Evolutionary conservation across 2,329 filamentous ascomycete genomes (phyloP).

Genomic region (Fusarium sp.): DNA sequence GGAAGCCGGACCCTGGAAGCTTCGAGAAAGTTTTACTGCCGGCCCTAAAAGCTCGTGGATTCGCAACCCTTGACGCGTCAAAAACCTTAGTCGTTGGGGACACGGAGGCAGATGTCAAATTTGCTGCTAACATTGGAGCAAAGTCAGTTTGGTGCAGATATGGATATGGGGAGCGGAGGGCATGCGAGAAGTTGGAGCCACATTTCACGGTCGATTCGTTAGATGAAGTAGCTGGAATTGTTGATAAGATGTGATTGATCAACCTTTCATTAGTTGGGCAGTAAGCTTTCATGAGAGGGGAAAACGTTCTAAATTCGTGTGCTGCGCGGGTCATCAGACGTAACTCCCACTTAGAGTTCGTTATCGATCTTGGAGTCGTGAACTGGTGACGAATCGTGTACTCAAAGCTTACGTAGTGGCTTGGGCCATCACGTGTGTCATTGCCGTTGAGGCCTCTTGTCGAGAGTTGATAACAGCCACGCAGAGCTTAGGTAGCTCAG

Average conservation of each 20-base stretch:
- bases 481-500: not conserved
- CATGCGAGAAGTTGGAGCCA: not conserved
- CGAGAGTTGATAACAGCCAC: not conserved
- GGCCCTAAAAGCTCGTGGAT: not conserved
- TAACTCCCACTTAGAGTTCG: not conserved
- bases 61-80: not conserved
- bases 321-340: no score
- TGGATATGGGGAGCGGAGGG: constrained; percentile 13
- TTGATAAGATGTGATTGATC: not conserved
- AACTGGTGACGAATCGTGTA: fast-evolving
- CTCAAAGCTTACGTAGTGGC: not conserved
- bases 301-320: no score
- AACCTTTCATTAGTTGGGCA: no score
- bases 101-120: not conserved
- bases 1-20: constrained; percentile 1
- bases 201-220: not conserved
- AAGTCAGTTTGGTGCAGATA: constrained; percentile 13
- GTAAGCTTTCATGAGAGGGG: no score
- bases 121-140: not conserved
- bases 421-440: not conserved
- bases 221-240: not conserved
- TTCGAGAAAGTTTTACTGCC: not conserved
- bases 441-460: not conserved
- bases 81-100: not conserved
- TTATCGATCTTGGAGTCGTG: not conserved